Conservation (phyloP, 176 grass and related monocot genomes). For the Avena eriantha region DNA sequence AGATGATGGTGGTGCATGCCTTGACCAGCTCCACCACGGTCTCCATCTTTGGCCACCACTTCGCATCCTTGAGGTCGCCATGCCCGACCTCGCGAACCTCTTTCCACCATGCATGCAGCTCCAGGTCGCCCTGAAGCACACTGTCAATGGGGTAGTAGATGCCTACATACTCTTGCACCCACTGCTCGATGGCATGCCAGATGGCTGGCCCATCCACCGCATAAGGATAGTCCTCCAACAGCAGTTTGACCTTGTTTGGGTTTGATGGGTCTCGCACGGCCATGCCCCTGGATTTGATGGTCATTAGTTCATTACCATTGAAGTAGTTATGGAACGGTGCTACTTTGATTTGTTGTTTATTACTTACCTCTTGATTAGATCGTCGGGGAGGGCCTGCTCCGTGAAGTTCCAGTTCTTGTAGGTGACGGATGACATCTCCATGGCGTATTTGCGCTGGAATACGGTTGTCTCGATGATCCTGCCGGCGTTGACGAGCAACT, state of each 20-base stretch:
- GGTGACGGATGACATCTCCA: conserved; percentile 40
- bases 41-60: conserved; percentile 68
- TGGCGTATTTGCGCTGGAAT: conserved; percentile 45
- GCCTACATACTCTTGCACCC: conserved; percentile 53
- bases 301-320: background rate
- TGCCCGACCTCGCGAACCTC: conserved; percentile 70
- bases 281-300: conserved; percentile 3
- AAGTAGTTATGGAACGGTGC: background rate
- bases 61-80: conserved; percentile 58
- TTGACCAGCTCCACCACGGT: conserved; percentile 54
- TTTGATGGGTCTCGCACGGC: conserved; percentile 23
- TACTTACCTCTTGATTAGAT: conserved; percentile 48
- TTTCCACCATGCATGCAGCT: conserved; percentile 77
- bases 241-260: conserved; percentile 45
- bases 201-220: conserved; percentile 48
- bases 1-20: conserved; percentile 59
- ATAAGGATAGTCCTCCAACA: conserved; percentile 39
- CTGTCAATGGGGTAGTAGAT: conserved; percentile 58
- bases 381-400: conserved; percentile 53
- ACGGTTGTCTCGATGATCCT: conserved; percentile 53
- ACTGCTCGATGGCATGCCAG: conserved; percentile 61
- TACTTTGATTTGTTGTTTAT: no score
- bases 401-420: conserved; percentile 59
- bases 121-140: conserved; percentile 49
- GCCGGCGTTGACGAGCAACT: conserved; percentile 45